These are phyloP conservation scores for Helicostylum pulchrum DNA, from an alignment of 192 early-diverging fungal genomes.

Conservation along the genomic window DNA sequence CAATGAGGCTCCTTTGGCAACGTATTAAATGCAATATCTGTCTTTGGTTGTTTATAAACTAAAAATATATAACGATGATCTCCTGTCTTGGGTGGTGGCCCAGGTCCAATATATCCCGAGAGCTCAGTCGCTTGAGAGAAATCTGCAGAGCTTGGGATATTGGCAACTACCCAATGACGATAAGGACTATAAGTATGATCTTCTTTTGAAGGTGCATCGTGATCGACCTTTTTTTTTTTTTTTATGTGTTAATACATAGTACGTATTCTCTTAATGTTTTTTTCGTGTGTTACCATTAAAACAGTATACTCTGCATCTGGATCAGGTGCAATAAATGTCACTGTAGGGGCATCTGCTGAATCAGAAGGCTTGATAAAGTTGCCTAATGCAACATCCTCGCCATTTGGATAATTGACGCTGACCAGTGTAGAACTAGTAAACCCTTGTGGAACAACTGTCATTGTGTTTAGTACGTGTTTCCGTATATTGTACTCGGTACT, in stretches of 20 bases:
- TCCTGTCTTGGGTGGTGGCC: conserved; percentile 49
- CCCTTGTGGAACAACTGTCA: conserved; percentile 14
- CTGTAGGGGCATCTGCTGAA: conserved; percentile 14
- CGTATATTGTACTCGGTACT: not conserved
- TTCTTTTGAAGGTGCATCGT: conserved; percentile 51
- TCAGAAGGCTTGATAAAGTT: conserved; percentile 18
- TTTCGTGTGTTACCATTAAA: conserved; percentile 14
- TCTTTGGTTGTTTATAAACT: conserved; percentile 49
- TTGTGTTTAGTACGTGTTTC: not conserved
- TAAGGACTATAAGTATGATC: conserved; percentile 42
- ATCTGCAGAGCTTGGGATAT: conserved; percentile 37
- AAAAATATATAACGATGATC: conserved; percentile 61
- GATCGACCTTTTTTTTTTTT: conserved; percentile 42
- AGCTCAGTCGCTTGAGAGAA: conserved; percentile 15
- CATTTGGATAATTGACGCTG: conserved; percentile 24
- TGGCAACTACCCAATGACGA: conserved; percentile 54
- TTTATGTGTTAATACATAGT: not conserved
- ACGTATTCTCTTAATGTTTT: not conserved
- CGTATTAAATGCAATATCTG: conserved; percentile 16
- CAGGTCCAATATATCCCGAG: conserved; percentile 47
- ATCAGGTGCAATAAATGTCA: conserved; percentile 25
- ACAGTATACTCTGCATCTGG: conserved; percentile 24
- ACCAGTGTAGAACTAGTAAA: conserved; percentile 21
- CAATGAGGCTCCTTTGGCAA: not conserved
- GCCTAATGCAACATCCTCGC: conserved; percentile 30